Percentiles rank a stretch among this genome's conserved stretches.
These are phyloP conservation scores for Eremothecium gossypii DNA, from an alignment of 1,139 yeast genomes.

Conservation along the genomic window DNA sequence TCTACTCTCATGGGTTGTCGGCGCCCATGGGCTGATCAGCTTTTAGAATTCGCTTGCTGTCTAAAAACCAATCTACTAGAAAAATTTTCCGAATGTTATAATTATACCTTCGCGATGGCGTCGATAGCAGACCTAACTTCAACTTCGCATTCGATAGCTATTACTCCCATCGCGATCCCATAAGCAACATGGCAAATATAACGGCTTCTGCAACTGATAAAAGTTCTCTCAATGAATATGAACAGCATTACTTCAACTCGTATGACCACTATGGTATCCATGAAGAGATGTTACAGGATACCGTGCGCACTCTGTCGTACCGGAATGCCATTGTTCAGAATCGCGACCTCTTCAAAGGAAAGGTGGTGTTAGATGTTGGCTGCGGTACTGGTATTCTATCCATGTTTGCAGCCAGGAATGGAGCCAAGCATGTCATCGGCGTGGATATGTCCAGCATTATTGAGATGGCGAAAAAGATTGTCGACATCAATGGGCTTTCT, in stretches of 20 bases:
- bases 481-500: conserved; percentile 71
- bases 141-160: no score
- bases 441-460: conserved; percentile 97
- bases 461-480: conserved; percentile 84
- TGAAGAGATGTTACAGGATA: conserved; percentile 97
- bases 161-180: no score
- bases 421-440: conserved; percentile 94
- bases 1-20: no score
- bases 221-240: conserved; percentile 48
- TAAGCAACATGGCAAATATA: no score
- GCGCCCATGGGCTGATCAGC: no score
- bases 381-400: conserved; percentile 97
- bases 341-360: conserved; percentile 81
- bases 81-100: no score
- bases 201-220: conserved; percentile 35
- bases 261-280: conserved; percentile 97
- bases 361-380: conserved; percentile 95
- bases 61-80: no score
- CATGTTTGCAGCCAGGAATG: conserved; percentile 97
- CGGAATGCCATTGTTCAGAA: conserved; percentile 90
- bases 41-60: no score
- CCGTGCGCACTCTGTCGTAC: conserved; percentile 85
- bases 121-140: no score
- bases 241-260: conserved; percentile 88
- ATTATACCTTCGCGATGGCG: no score